phyloP scores from a whole-genome alignment of 2,329 filamentous ascomycete species.

The Sporothrix humicola region DNA sequence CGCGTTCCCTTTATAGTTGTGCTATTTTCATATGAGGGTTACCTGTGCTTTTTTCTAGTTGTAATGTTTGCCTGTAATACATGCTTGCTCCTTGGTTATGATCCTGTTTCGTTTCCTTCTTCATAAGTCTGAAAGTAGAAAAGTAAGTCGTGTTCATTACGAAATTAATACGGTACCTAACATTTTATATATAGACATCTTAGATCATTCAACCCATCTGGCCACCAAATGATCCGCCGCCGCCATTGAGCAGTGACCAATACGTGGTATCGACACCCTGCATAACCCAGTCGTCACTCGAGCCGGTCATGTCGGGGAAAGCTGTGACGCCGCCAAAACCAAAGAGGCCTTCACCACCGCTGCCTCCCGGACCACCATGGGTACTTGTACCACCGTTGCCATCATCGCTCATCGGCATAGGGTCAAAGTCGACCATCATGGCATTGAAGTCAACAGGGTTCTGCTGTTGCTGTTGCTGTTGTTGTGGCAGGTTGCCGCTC shows the following conservation, averaged over 20 bases:
- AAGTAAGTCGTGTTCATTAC: background rate
- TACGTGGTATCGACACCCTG: constrained; percentile 40
- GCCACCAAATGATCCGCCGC: constrained; percentile 33
- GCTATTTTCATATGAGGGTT: no score
- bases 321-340: constrained; percentile 28
- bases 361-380: background rate
- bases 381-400: background rate
- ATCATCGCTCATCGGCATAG: constrained; percentile 23
- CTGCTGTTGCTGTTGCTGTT: background rate
- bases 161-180: background rate
- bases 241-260: constrained; percentile 39
- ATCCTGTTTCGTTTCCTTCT: background rate
- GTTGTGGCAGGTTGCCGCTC: background rate
- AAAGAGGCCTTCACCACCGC: constrained; percentile 28
- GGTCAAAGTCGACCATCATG: constrained; percentile 38
- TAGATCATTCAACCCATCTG: constrained; percentile 25
- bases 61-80: no score
- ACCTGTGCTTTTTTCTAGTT: no score
- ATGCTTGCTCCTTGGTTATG: no score
- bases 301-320: constrained; percentile 40
- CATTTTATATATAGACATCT: background rate
- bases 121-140: background rate
- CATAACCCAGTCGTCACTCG: constrained; percentile 39
- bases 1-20: no score
- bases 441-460: constrained; percentile 34